Evolutionary conservation across 2,329 filamentous ascomycete genomes (phyloP).

Genomic region (Exophiala dermatitidis): DNA sequence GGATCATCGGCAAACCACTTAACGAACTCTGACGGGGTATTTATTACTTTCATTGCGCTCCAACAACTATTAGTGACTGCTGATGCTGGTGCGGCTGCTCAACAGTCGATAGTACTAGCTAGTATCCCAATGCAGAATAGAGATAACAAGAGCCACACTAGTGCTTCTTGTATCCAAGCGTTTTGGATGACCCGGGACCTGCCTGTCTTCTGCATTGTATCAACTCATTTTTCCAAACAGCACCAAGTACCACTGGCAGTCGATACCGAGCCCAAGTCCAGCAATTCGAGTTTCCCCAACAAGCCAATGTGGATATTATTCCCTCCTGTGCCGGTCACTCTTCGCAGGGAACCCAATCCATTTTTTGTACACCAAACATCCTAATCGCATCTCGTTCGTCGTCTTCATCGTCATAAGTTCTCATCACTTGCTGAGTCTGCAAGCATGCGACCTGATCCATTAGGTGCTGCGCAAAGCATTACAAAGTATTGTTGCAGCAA

Average conservation of each 20-base stretch:
- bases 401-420: neutral
- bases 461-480: slow-evolving; percentile 7
- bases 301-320: neutral
- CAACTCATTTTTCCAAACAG: neutral
- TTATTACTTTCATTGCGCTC: neutral
- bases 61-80: neutral
- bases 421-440: neutral
- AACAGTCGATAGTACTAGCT: neutral
- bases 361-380: neutral
- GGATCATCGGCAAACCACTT: too few relatives aligned
- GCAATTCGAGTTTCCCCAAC: neutral
- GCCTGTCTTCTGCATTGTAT: neutral
- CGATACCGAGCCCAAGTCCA: too few relatives aligned
- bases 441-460: neutral
- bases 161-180: neutral
- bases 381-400: neutral
- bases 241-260: too few relatives aligned
- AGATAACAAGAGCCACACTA: neutral
- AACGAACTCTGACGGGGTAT: too few relatives aligned
- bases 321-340: neutral
- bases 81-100: neutral
- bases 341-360: neutral
- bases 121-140: neutral
- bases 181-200: neutral
- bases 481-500: slow-evolving; percentile 12